phyloP scores from a whole-genome alignment of 805 yeast species.

The Jamesozyma hellenica region DNA sequence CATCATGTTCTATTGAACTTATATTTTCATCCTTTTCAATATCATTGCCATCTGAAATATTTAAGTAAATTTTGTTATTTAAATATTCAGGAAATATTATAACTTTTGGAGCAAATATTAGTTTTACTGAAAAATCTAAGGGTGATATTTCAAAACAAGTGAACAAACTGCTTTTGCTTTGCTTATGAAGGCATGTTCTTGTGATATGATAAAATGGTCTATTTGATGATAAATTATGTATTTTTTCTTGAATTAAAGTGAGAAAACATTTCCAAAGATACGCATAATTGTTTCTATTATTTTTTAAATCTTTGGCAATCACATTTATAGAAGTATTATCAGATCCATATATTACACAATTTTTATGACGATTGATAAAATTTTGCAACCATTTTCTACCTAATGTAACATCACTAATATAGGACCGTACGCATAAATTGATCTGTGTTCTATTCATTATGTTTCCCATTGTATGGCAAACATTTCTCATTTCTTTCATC shows the following conservation, averaged over 20 bases:
- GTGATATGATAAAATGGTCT: slow-evolving; percentile 14
- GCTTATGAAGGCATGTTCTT: slow-evolving; percentile 11
- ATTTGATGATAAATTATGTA: slow-evolving; percentile 5
- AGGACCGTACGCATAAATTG: slow-evolving; percentile 11
- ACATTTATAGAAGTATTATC: slow-evolving; percentile 7
- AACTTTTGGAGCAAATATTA: slow-evolving; percentile 10
- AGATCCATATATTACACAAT: slow-evolving; percentile 16
- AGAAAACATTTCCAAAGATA: slow-evolving; percentile 16
- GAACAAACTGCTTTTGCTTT: slow-evolving; percentile 15
- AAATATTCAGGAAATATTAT: slow-evolving; percentile 14
- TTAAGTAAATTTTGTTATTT: slow-evolving; percentile 3
- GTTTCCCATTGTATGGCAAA: slow-evolving; percentile 16
- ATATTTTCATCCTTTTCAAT: slow-evolving; percentile 2
- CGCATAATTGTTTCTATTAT: slow-evolving; percentile 12
- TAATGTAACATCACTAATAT: slow-evolving; percentile 10
- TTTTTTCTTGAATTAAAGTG: slow-evolving; percentile 9
- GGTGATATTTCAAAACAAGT: slow-evolving; percentile 14
- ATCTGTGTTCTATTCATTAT: slow-evolving; percentile 15
- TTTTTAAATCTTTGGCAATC: slow-evolving; percentile 10
- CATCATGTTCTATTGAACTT: slow-evolving; percentile 1
- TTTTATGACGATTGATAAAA: slow-evolving; percentile 17
- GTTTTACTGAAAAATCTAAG: slow-evolving; percentile 5
- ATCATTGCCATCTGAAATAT: not conserved
- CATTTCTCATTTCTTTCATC: slow-evolving; percentile 8
- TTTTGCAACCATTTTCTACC: slow-evolving; percentile 21